phyloP scores from a whole-genome alignment of 2,329 filamentous ascomycete genomes.

The Cadophora sp. region DNA sequence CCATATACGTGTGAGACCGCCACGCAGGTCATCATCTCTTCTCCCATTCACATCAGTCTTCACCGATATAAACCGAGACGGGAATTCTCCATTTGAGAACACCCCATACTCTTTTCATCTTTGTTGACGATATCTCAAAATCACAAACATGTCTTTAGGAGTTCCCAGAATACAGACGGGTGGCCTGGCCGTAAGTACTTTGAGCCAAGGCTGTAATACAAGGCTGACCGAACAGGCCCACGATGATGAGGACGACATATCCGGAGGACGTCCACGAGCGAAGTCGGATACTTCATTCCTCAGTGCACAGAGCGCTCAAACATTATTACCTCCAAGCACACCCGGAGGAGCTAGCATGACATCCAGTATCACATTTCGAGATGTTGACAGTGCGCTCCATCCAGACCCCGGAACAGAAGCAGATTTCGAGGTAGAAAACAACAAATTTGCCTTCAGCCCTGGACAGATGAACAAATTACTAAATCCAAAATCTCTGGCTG shows the following conservation, averaged over 20 bases:
- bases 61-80: constrained; percentile 18
- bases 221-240: constrained; percentile 17
- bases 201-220: not conserved
- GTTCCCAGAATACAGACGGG: constrained; percentile 21
- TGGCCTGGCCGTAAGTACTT: constrained; percentile 16
- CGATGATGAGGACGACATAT: constrained; percentile 18
- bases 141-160: constrained; percentile 11
- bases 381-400: constrained; percentile 32
- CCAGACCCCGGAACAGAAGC: constrained; percentile 75
- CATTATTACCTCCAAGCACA: constrained; percentile 18
- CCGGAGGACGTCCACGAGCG: constrained; percentile 16
- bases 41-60: not conserved
- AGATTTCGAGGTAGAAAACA: constrained; percentile 71
- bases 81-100: constrained; percentile 10
- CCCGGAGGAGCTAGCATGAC: constrained; percentile 22
- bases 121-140: not conserved
- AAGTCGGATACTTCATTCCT: constrained; percentile 22
- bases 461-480: constrained; percentile 78
- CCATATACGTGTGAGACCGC: constrained; percentile 10
- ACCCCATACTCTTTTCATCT: not conserved
- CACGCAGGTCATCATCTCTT: constrained; percentile 5
- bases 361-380: constrained; percentile 20
- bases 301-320: constrained; percentile 19
- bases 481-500: constrained; percentile 78
- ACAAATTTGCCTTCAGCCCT: constrained; percentile 75